These are phyloP conservation scores for Pittosporum tobira DNA, from an alignment of 129 eudicot genomes.

Conservation along the genomic window DNA sequence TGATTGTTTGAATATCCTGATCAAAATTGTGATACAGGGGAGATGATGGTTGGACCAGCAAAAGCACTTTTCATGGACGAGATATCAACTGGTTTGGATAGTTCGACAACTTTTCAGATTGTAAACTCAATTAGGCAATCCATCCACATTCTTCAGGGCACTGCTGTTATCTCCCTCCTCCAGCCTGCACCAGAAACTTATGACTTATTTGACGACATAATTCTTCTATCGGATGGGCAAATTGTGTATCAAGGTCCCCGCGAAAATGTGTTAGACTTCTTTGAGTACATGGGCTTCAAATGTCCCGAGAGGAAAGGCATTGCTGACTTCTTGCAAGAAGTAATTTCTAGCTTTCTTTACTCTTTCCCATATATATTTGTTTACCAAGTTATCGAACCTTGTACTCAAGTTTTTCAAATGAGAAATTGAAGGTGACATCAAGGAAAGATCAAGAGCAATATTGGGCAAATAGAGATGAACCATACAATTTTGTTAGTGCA, in stretches of 20 bases:
- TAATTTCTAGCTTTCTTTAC: conserved; percentile 17
- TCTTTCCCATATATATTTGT: background rate
- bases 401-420: conserved; percentile 7
- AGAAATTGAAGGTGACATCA: conserved; percentile 54
- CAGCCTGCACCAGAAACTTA: conserved; percentile 84
- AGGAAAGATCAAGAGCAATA: conserved; percentile 75
- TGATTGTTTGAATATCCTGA: background rate
- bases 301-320: conserved; percentile 77
- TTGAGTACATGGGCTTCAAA: conserved; percentile 60
- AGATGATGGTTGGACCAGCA: conserved; percentile 80
- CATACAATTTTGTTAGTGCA: conserved; percentile 44
- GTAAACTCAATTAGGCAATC: conserved; percentile 61
- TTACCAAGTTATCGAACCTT: background rate
- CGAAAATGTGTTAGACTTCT: conserved; percentile 52
- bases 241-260: conserved; percentile 78
- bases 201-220: conserved; percentile 62
- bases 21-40: conserved; percentile 40
- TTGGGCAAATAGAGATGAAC: conserved; percentile 44
- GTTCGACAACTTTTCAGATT: conserved; percentile 70
- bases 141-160: conserved; percentile 58
- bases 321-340: conserved; percentile 78
- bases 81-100: conserved; percentile 77
- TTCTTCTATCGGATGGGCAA: conserved; percentile 68
- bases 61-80: conserved; percentile 79
- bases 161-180: conserved; percentile 62